A percentile compares a stretch with the other conserved stretches of the same genome.
phyloP scores from a whole-genome alignment of 2,329 filamentous ascomycete genomes.

The Pseudogymnoascus sp. region DNA sequence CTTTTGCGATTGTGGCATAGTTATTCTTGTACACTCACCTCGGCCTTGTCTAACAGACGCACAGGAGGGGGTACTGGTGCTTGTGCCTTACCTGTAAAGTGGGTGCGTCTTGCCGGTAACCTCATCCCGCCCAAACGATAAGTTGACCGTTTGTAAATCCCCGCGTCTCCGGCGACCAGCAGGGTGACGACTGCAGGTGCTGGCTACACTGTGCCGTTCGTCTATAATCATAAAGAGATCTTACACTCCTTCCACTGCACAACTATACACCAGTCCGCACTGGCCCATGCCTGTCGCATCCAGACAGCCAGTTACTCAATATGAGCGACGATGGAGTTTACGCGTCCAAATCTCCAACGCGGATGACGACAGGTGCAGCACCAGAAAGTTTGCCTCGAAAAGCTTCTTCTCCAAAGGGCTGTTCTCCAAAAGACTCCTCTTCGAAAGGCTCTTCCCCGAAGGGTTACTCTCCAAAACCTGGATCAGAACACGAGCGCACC shows the following conservation, averaged over 20 bases:
- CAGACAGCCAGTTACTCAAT: neutral
- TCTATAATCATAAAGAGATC: neutral
- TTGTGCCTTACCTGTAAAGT: neutral
- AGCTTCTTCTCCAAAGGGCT: neutral
- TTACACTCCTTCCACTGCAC: constrained; percentile 1
- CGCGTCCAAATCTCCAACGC: neutral
- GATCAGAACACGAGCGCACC: neutral
- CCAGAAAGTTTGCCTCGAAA: neutral
- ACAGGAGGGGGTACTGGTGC: neutral
- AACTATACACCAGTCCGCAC: neutral
- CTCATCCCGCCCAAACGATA: neutral
- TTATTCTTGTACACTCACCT: neutral
- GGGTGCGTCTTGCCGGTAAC: neutral
- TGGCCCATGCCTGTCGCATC: neutral
- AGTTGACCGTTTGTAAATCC: neutral
- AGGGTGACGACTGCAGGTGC: neutral
- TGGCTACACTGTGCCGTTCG: neutral
- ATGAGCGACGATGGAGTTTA: constrained; percentile 1
- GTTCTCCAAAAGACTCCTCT: neutral
- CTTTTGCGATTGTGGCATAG: neutral
- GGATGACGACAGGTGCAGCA: neutral
- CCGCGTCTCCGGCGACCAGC: neutral
- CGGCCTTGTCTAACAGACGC: neutral
- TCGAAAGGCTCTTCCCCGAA: neutral
- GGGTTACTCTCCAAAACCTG: neutral